Conservation (phyloP, 768 basidiomycete genomes). For the Mrakia blollopis region DNA sequence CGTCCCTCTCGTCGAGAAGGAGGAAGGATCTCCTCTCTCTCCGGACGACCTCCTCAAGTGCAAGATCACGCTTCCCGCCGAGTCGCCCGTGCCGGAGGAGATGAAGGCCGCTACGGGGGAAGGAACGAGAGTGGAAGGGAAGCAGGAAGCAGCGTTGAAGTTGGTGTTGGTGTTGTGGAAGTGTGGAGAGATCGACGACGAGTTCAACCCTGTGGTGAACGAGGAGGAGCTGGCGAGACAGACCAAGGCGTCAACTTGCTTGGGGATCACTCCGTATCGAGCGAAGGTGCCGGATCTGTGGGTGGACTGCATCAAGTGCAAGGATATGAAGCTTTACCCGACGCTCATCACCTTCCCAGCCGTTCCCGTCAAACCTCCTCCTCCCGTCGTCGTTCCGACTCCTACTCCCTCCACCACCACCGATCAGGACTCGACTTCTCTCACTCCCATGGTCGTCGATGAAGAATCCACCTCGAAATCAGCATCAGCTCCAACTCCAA, state of each 20-base stretch:
- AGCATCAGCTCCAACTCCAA: too few relatives aligned
- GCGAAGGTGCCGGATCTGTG: constrained; percentile 18
- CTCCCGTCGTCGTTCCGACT: not conserved
- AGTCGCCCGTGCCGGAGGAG: constrained; percentile 1
- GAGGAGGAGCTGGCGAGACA: not conserved
- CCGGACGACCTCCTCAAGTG: constrained; percentile 11
- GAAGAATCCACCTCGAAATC: not conserved
- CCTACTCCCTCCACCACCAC: not conserved
- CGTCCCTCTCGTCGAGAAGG: not conserved
- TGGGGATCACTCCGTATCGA: not conserved
- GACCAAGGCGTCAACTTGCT: not conserved
- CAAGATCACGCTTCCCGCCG: constrained; percentile 16
- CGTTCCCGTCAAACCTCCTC: not conserved
- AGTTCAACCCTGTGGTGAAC: constrained; percentile 12
- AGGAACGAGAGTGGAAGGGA: not conserved
- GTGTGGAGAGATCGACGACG: constrained; percentile 25
- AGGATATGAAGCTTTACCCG: not conserved
- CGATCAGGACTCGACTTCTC: not conserved
- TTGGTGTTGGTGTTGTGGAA: constrained; percentile 18
- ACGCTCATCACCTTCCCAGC: constrained; percentile 27
- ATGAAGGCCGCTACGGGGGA: not conserved
- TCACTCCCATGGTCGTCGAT: not conserved
- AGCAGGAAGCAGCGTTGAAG: constrained; percentile 8
- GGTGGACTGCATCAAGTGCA: not conserved
- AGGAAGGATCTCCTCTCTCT: not conserved